Evolutionary conservation across 192 early-diverging fungal species (phyloP).

Genomic region (Allomyces macrogynus): DNA sequence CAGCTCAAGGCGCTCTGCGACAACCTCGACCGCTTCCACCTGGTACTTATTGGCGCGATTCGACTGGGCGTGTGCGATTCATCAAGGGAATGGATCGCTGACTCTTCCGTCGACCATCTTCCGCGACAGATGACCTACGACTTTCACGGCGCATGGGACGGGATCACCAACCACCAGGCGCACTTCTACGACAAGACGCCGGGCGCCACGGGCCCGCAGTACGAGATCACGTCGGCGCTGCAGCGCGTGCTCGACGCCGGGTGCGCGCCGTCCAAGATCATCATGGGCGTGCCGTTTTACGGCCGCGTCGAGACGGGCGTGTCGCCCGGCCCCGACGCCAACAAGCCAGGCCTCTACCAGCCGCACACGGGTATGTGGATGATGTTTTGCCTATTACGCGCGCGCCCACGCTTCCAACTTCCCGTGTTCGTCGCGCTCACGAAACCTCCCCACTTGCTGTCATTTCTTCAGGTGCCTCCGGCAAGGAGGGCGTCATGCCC

Average conservation of each 20-base stretch:
- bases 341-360: too few relatives aligned
- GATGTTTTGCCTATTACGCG: too few relatives aligned
- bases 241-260: slow-evolving; percentile 7
- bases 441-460: too few relatives aligned
- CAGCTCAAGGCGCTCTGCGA: slow-evolving; percentile 8
- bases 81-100: neutral
- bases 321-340: neutral
- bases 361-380: too few relatives aligned
- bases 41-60: neutral
- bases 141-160: slow-evolving; percentile 12
- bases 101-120: neutral
- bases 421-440: too few relatives aligned
- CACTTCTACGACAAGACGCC: slow-evolving; percentile 10
- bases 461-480: too few relatives aligned
- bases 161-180: slow-evolving; percentile 14
- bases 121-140: slow-evolving; percentile 13
- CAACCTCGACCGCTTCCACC: slow-evolving; percentile 10
- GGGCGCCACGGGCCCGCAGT: neutral
- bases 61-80: neutral
- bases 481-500: too few relatives aligned
- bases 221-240: slow-evolving; percentile 5
- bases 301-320: slow-evolving; percentile 4
- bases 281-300: slow-evolving; percentile 14
- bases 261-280: slow-evolving; percentile 7
- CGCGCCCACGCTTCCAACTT: too few relatives aligned